Conservation (phyloP, 2,329 filamentous ascomycete genomes). For the Emericellopsis cladophorae region DNA sequence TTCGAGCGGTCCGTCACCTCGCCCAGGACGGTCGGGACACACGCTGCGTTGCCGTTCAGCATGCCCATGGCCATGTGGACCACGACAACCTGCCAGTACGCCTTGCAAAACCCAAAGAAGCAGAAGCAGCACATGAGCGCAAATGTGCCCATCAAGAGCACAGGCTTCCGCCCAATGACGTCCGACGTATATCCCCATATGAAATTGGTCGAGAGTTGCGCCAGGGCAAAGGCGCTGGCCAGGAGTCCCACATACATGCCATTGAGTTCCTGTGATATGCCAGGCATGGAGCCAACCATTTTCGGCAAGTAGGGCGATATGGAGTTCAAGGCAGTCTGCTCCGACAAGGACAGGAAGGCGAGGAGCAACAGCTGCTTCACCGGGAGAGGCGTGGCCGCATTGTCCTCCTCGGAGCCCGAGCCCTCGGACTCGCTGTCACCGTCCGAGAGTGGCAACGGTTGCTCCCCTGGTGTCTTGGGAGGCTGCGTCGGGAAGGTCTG, state of each 20-base stretch:
- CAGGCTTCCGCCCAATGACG: conserved; percentile 58
- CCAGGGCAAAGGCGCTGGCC: conserved; percentile 81
- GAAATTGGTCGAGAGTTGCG: conserved; percentile 86
- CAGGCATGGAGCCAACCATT: conserved; percentile 80
- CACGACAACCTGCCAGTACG: conserved; percentile 70
- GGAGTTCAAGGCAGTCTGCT: conserved; percentile 94
- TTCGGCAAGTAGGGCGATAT: conserved; percentile 90
- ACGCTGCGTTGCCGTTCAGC: conserved; percentile 87
- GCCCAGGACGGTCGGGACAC: conserved; percentile 85
- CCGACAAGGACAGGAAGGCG: conserved; percentile 77
- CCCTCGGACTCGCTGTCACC: conserved; percentile 5
- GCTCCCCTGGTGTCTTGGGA: conserved; percentile 50
- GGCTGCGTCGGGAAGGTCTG: conserved; percentile 72
- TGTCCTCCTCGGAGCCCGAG: conserved; percentile 13
- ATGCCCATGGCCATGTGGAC: conserved; percentile 87
- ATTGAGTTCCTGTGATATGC: conserved; percentile 56
- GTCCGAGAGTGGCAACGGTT: conserved; percentile 16
- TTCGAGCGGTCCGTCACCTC: conserved; percentile 94
- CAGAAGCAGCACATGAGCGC: conserved; percentile 71
- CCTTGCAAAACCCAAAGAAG: conserved; percentile 75
- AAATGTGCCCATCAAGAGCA: conserved; percentile 68
- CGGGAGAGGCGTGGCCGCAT: conserved; percentile 61
- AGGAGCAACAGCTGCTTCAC: conserved; percentile 72
- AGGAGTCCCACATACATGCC: conserved; percentile 85
- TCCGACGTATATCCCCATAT: conserved; percentile 44